Base-by-base conservation (phyloP, 1,139 yeast genomes). In the Yamadazyma atlantica region DNA sequence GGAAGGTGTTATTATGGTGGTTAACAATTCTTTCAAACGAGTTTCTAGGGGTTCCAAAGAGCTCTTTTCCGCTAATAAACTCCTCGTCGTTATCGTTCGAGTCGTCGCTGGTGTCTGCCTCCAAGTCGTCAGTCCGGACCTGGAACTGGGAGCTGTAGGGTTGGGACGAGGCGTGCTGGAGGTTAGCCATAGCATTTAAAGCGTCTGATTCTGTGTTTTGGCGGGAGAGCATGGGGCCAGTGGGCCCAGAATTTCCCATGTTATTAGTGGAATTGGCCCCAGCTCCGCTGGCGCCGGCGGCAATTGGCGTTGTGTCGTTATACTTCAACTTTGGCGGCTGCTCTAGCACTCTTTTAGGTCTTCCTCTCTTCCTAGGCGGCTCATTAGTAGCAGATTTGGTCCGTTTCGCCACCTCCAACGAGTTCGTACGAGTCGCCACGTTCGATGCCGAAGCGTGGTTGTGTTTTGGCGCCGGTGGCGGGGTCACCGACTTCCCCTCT, bases 401-500 rank as follows among this genome's bases (percentile, higher is more conserved):
- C 38, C 56, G 57, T 29, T 55, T 46, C 21, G 45, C 53, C 5
- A 38, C 21, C 18, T 41, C 34, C 19, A 35, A 27, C 17, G 49
- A 42, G 37, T 58, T 21, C 60, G 58, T 39, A 60, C 73, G 53
- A 35, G 62, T 75, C 6, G 86, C 82, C 4, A 69, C 58, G 44
- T 71, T 71, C 12, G 69, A 58, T 1, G 79, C 78, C 6, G 79
- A 66, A 0, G 90, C 88, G 61, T 84, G 90, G 49, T 78, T 86
- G 57, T 85, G 94, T 52, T 84, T 85, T 27, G 92, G 92, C 4
- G 92, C 92, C 4, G 86, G 88, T 4, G 92, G 92, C 1, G 92
- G 92, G 2, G 86, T 75, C 22, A 67, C 72, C 0, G 78, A 66
- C 42, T 62, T 53, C 7, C 89, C 87, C 43, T 78, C 82, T 12